A percentile compares a stretch with the other conserved stretches of the same genome.
Evolutionary conservation across 2,329 filamentous ascomycete species (phyloP).

Genomic region (Sporothrix variecibatus): DNA sequence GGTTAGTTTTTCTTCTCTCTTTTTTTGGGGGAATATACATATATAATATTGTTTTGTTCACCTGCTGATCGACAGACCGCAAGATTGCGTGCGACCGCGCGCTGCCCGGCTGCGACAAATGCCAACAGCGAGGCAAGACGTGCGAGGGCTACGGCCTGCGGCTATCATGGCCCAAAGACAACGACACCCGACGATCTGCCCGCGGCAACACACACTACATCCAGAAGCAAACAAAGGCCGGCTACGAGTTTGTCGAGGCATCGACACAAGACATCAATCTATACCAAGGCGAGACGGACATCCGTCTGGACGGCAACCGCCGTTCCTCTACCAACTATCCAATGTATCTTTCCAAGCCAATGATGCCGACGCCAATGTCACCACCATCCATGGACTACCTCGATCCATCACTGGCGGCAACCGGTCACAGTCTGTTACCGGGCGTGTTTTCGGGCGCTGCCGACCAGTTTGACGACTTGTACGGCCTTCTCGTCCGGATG

Average conservation of each 20-base stretch:
- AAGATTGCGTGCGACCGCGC: constrained; percentile 30
- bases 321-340: not conserved
- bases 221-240: not conserved
- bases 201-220: constrained; percentile 12
- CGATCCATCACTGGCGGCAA: not conserved
- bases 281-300: not conserved
- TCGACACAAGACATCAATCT: constrained; percentile 20
- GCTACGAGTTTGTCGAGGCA: constrained; percentile 26
- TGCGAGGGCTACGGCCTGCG: constrained; percentile 29
- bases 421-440: constrained; percentile 25
- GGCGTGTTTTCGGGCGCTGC: constrained; percentile 25
- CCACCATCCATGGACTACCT: not conserved
- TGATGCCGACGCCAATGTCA: not conserved
- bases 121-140: constrained; percentile 19
- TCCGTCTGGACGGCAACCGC: not conserved
- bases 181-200: constrained; percentile 10
- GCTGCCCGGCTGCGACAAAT: constrained; percentile 26
- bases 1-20: not conserved
- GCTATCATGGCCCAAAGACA: constrained; percentile 29
- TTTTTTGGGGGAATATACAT: no score
- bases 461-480: constrained; percentile 30
- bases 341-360: not conserved
- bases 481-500: constrained; percentile 32
- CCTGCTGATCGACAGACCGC: constrained; percentile 19
- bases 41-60: not conserved